phyloP scores from a whole-genome alignment of 257 asterid genomes.

The Solanum rostratum region DNA sequence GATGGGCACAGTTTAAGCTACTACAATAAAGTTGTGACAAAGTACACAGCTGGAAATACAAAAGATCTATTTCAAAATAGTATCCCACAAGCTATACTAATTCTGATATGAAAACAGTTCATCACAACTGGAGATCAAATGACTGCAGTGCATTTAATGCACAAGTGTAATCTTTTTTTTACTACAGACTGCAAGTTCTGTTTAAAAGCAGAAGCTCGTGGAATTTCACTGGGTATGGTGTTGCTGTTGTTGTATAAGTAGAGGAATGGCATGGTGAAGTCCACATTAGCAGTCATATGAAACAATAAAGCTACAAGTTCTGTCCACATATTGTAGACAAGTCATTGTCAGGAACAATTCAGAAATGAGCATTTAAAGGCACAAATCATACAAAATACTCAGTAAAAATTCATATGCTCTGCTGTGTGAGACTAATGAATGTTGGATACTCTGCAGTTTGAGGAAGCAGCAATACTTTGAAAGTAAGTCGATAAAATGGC shows the following conservation, averaged over 20 bases:
- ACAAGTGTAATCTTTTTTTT: background rate
- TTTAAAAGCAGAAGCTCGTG: background rate
- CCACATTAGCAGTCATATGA: background rate
- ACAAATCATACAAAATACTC: background rate
- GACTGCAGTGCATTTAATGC: background rate
- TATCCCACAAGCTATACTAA: background rate
- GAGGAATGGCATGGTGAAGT: background rate
- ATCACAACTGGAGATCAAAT: background rate
- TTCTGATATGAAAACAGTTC: background rate
- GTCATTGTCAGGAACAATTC: background rate
- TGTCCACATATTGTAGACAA: background rate
- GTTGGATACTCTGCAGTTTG: background rate
- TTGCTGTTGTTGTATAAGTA: background rate
- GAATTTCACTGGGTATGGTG: background rate
- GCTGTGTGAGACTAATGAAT: background rate
- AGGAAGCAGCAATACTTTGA: background rate
- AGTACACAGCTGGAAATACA: background rate
- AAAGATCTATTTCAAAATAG: background rate
- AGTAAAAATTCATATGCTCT: background rate
- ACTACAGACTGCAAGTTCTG: background rate
- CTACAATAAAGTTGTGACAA: background rate
- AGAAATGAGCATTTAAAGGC: background rate
- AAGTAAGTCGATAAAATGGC: background rate
- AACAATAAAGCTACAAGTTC: background rate
- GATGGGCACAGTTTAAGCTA: background rate